phyloP scores from a whole-genome alignment of 2,329 filamentous ascomycete genomes.

The Nannizzia gypsea region DNA sequence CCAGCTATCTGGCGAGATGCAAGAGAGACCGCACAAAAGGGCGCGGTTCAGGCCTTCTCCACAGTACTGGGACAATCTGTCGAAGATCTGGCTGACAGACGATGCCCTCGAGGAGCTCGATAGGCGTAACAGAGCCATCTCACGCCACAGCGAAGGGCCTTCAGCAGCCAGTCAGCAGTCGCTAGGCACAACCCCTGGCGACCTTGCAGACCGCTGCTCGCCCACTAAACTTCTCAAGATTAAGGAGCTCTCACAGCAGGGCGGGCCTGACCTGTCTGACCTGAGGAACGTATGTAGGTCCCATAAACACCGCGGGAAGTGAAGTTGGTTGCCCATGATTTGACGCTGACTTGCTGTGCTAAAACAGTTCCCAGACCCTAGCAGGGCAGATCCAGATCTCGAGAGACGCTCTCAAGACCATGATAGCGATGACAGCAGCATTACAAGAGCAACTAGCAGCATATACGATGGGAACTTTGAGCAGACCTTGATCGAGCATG shows the following conservation, averaged over 20 bases:
- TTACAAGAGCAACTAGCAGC: not conserved
- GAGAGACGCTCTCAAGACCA: not conserved
- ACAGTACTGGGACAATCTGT: conserved; percentile 18
- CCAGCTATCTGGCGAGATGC: not conserved
- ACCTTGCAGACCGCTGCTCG: conserved; percentile 2
- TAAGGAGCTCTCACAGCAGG: conserved; percentile 7
- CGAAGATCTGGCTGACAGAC: conserved; percentile 9
- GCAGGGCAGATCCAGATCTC: not conserved
- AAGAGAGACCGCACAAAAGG: not conserved
- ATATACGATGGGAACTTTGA: conserved; percentile 28
- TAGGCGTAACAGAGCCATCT: conserved; percentile 12
- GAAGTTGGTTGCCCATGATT: not conserved
- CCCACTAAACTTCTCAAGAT: not conserved
- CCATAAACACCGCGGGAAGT: not conserved
- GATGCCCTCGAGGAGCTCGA: conserved; percentile 16
- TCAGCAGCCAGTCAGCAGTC: not conserved
- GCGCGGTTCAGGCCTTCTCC: not conserved
- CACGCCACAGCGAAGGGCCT: conserved; percentile 8
- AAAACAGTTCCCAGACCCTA: not conserved
- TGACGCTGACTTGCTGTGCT: not conserved
- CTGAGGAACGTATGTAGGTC: conserved; percentile 12
- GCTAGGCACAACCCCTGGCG: no score
- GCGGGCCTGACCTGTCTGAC: conserved; percentile 12
- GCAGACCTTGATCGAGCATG: conserved; percentile 27
- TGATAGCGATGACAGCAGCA: not conserved